Evolutionary conservation across 2,329 filamentous ascomycete species (phyloP), one percentile per base, ranked within the genome.

Genomic region (Apiospora phragmitis): DNA sequence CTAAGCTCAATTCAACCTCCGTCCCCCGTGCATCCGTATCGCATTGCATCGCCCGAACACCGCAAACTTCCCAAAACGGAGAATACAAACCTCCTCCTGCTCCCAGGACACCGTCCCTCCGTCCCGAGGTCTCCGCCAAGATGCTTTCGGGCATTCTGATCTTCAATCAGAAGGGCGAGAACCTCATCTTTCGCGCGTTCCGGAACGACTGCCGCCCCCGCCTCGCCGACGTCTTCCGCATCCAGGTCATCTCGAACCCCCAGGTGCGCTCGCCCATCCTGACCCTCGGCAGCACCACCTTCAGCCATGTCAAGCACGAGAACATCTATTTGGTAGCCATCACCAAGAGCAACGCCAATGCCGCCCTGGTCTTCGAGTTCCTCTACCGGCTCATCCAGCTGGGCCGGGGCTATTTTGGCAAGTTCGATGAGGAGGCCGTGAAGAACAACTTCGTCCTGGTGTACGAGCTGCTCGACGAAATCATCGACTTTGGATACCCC

Each of bases 361-460:
- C 95, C 16, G 97, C 97, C 55, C 89, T 99, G 70, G 94, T 99
- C 32, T 99, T 99, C 79, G 96, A 99, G 85, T 99, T 99, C 80
- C 86, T 99, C 73, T 98, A 98, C 85, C 91, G 95, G 76, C 85
- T 99, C 78, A 93, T 98, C 75, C 89, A 92, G 79, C 86, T 99
- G 74, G 96, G 96, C 55, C 94, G 93, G 84, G 94, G 94, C 71
- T 99, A 99, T 84, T 99, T 99, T 87, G 95, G 93, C 80, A 98
- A 98, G 83, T 97, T 99, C 80, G 96, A 99, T 79, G 96, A 99
- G 87, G 96, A 99, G 85, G 95, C 96, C 70, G 95, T 99, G 77
- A 99, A 99, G 91, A 98, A 98, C 85, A 99, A 99, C 86, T 99
- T 99, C 85, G 96, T 99, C 74, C 87, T 99, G 75, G 94, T 99